Conservation (phyloP, 768 basidiomycete genomes). For the Trametes gibbosa region DNA sequence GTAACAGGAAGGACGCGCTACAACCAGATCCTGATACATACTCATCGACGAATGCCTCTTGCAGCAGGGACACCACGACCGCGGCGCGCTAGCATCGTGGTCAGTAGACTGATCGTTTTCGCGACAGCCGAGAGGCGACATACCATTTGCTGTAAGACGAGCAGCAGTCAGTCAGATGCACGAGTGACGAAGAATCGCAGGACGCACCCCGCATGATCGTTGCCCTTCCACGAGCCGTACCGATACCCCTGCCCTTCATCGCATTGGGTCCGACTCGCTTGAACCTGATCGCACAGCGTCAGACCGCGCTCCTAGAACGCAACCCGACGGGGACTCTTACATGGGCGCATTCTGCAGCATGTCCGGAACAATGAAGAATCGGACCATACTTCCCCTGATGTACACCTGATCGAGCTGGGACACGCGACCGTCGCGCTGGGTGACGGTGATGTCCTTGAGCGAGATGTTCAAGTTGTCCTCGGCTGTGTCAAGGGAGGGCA, state of each 20-base stretch:
- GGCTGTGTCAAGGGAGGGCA: slow-evolving; percentile 51
- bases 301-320: neutral
- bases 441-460: slow-evolving; percentile 94
- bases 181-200: slow-evolving; percentile 2
- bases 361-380: slow-evolving; percentile 99
- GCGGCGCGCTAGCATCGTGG: slow-evolving; percentile 62
- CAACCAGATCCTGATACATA: slow-evolving; percentile 15
- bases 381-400: slow-evolving; percentile 95
- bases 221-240: slow-evolving; percentile 96
- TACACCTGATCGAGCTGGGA: slow-evolving; percentile 99
- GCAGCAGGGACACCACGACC: slow-evolving; percentile 78
- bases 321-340: slow-evolving; percentile 46
- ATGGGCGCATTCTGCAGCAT: slow-evolving; percentile 99
- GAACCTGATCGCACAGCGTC: slow-evolving; percentile 62
- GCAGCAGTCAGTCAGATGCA: slow-evolving; percentile 18
- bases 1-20: slow-evolving; percentile 12
- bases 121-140: slow-evolving; percentile 20
- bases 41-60: slow-evolving; percentile 80
- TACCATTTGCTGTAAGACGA: slow-evolving; percentile 69
- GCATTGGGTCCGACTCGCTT: slow-evolving; percentile 98
- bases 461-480: slow-evolving; percentile 99
- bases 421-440: slow-evolving; percentile 95
- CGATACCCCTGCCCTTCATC: slow-evolving; percentile 98
- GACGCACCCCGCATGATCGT: slow-evolving; percentile 94
- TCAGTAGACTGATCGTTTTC: neutral